phyloP scores from a whole-genome alignment of 176 grass and related monocot genomes.

The Sorghum bicolor region Sorghum_bicolor_NCBIv3 NC_012878.2:53965001-53965500 shows the following conservation, averaged over 20 bases:
- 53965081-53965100: not conserved
- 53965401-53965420: too few species aligned
- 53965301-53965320: not conserved
- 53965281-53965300: not conserved
- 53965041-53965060: not conserved
- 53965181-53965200: not conserved
- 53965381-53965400: too few species aligned
- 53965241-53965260: slow-evolving; percentile 37
- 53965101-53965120: not conserved
- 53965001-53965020: not conserved
- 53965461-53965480: too few species aligned
- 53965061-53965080: slow-evolving; percentile 11
- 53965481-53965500: too few species aligned
- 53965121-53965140: not conserved
- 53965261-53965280: slow-evolving; percentile 11
- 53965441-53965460: too few species aligned
- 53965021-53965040: not conserved
- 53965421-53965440: too few species aligned
- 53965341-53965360: too few species aligned
- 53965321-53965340: not conserved
- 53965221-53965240: slow-evolving; percentile 23
- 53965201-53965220: not conserved
- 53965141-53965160: not conserved
- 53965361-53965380: too few species aligned
- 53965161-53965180: slow-evolving; percentile 34